phyloP scores from a whole-genome alignment of 2,329 filamentous ascomycete species.

The Penicillium sclerotiorum region DNA sequence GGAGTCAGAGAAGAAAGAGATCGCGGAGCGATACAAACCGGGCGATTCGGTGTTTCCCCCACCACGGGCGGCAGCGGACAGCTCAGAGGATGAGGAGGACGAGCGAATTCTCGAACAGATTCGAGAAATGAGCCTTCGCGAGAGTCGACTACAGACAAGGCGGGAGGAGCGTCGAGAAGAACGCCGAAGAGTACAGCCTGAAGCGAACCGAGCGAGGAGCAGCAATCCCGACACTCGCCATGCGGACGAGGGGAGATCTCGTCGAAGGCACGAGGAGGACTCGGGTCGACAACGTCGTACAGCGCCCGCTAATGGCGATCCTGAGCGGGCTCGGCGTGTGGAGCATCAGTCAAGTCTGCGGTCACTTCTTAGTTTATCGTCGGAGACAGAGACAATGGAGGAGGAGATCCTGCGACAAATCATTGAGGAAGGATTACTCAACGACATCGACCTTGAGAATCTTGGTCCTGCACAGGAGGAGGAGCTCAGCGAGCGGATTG shows the following conservation, averaged over 20 bases:
- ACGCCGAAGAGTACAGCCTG: constrained; percentile 26
- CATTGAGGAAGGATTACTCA: constrained; percentile 80
- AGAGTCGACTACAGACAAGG: constrained; percentile 30
- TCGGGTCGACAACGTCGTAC: constrained; percentile 31
- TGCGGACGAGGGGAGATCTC: constrained; percentile 42
- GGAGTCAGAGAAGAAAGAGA: constrained; percentile 72
- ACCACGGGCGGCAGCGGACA: constrained; percentile 45
- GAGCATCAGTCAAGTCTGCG: constrained; percentile 89
- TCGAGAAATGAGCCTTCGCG: constrained; percentile 70
- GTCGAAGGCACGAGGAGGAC: constrained; percentile 39
- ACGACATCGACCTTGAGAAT: constrained; percentile 86
- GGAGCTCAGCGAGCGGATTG: constrained; percentile 86
- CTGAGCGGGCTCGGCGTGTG: constrained; percentile 60
- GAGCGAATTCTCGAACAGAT: constrained; percentile 70
- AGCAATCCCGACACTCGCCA: constrained; percentile 40
- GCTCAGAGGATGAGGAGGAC: constrained; percentile 60
- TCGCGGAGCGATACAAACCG: constrained; percentile 73
- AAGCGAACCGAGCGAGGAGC: constrained; percentile 35
- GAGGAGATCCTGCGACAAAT: constrained; percentile 89
- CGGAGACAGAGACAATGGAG: constrained; percentile 76
- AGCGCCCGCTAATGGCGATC: constrained; percentile 23
- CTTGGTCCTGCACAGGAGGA: constrained; percentile 83
- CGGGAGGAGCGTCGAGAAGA: constrained; percentile 29
- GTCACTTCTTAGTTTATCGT: constrained; percentile 74
- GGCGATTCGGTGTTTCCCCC: constrained; percentile 79